These are phyloP conservation scores for Nicotiana paniculata DNA, from an alignment of 257 asterid species.

Conservation along the genomic window DNA sequence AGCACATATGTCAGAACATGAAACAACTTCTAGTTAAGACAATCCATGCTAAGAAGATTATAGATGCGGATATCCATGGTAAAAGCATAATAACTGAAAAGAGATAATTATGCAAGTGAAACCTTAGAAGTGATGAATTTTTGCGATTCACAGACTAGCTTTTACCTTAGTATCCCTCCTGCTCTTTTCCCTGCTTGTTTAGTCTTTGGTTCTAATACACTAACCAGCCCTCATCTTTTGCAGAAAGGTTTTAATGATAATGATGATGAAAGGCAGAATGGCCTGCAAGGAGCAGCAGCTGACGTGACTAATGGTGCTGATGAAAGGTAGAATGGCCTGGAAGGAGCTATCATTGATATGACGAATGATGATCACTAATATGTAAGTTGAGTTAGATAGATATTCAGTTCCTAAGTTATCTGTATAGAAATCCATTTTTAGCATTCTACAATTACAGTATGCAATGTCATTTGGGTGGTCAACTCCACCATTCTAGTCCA, in stretches of 20 bases:
- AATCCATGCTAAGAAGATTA: neutral
- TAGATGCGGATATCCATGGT: neutral
- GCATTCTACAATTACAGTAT: neutral
- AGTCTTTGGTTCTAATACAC: neutral
- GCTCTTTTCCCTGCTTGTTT: neutral
- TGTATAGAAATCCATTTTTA: neutral
- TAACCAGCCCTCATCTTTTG: constrained; percentile 8
- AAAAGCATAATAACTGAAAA: neutral
- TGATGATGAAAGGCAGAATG: constrained; percentile 19
- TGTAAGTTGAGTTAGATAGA: neutral
- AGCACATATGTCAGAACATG: neutral
- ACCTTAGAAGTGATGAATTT: neutral
- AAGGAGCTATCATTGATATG: neutral
- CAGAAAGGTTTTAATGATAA: constrained; percentile 26
- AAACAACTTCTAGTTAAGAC: neutral
- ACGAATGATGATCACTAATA: neutral
- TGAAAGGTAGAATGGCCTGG: neutral
- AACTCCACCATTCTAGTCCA: neutral
- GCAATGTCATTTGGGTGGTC: neutral
- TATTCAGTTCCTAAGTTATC: neutral
- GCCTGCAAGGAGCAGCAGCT: constrained; percentile 21
- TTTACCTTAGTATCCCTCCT: neutral
- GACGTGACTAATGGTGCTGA: constrained; percentile 6
- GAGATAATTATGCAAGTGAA: neutral
- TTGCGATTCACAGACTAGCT: neutral